Percentiles rank a stretch among this genome's conserved stretches.
phyloP scores from a whole-genome alignment of 495 filamentous ascomycete species.

The Pyrenula massariospora region DNA sequence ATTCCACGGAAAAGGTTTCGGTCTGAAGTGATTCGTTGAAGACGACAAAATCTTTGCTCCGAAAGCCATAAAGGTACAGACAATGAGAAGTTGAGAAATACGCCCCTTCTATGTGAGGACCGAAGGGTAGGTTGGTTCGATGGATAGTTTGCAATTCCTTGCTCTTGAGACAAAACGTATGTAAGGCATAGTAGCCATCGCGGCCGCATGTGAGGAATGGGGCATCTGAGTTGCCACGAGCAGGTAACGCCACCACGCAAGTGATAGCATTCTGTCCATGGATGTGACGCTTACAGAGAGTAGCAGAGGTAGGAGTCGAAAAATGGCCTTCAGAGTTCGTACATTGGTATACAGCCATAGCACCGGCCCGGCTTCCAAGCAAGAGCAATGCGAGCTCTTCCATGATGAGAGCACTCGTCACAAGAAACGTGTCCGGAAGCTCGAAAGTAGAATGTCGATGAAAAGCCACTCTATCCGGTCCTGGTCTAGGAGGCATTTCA shows the following conservation, averaged over 20 bases:
- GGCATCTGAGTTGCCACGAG: constrained; percentile 12
- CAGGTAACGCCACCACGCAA: constrained; percentile 32
- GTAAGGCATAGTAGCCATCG: constrained; percentile 60
- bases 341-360: constrained; percentile 40
- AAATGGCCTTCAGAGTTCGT: constrained; percentile 5
- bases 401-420: constrained; percentile 26
- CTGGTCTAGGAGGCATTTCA: background rate
- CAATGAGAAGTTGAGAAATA: constrained; percentile 36
- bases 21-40: constrained; percentile 59
- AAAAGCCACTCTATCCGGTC: background rate
- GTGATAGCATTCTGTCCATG: constrained; percentile 62
- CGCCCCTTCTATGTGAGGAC: constrained; percentile 55
- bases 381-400: no score
- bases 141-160: constrained; percentile 33
- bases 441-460: constrained; percentile 6
- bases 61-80: constrained; percentile 71
- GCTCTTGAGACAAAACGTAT: constrained; percentile 15
- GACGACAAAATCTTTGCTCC: constrained; percentile 61
- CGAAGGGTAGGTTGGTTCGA: constrained; percentile 45
- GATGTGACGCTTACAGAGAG: constrained; percentile 16
- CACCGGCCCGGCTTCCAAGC: constrained; percentile 57
- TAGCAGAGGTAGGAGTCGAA: constrained; percentile 12
- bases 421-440: constrained; percentile 23
- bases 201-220: constrained; percentile 53
- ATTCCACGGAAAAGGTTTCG: constrained; percentile 58